Evolutionary conservation across 2,329 filamentous ascomycete species (phyloP), one percentile per base, ranked within the genome.

Genomic region (Diplodia sapinea): DNA sequence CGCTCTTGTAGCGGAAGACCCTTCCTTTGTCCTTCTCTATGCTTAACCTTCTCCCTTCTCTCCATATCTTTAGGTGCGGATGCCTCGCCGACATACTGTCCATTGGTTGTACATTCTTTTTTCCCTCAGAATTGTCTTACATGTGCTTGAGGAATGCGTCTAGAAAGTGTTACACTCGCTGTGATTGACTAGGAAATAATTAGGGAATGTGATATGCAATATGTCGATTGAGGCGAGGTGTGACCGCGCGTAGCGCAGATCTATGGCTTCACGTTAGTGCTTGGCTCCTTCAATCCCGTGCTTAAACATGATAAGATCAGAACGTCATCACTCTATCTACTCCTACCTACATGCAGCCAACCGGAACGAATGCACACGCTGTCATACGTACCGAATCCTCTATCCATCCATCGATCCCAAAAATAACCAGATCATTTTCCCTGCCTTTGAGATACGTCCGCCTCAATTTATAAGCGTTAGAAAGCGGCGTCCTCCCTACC

Each of bases 311-410:
- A 20, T 47, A 4, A n/a, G n/a, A 20, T 8, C 17, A 47, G 43
- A 47, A 20, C n/a, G 17, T 47, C 17, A 20, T 47, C 43, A 17
- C n/a, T 20, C n/a, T 47, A 47, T 47, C 43, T 47, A 47, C 43
- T 47, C 43, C 43, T 47, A 47, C 43, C 17, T 47, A 47, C 43
- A 20, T 20, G 43, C 43, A 1, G 43, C 43, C 43, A n/a, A n/a
- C 43, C 43, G 13, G 17, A 47, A 47, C 20, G n/a, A 47, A 20
- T 20, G 43, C 43, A 47, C 43, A 47, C n/a, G 43, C 43, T 47
- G 17, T 47, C 43, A 47, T 47, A 47, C 43, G 43, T 47, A 47
- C 43, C 43, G 43, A 47, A 47, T 47, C n/a, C n/a, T 47, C 43
- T 47, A 47, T 11, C n/a, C 17, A 20, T 11, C 43, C 43, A 47